phyloP scores from a whole-genome alignment of 2,329 filamentous ascomycete species.

The Stachybotrys chartarum region DNA sequence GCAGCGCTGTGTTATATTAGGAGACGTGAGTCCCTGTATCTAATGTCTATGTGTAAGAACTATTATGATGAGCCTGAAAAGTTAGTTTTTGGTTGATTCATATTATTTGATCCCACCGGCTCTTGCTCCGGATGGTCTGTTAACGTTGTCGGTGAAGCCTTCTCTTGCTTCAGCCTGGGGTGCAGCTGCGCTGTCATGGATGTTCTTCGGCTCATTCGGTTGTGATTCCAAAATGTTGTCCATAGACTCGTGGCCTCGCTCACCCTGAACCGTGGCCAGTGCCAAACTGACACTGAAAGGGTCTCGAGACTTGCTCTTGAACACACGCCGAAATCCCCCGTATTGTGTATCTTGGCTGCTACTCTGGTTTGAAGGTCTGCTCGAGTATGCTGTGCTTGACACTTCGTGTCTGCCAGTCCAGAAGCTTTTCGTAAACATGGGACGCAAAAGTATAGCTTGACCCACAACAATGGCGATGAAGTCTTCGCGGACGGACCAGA shows the following conservation, averaged over 20 bases:
- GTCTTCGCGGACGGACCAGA: conserved; percentile 30
- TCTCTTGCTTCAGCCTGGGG: no score
- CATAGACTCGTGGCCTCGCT: conserved; percentile 1
- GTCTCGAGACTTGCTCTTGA: conserved; percentile 4
- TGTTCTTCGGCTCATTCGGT: no score
- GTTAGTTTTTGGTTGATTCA: no score
- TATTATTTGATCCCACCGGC: no score
- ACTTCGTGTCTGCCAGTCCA: conserved; percentile 6
- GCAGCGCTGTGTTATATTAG: no score
- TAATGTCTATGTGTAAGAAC: no score
- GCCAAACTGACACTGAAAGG: conserved; percentile 8
- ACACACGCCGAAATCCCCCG: background rate
- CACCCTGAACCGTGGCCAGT: conserved; percentile 5
- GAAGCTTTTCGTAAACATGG: conserved; percentile 15
- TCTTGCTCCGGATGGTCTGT: no score
- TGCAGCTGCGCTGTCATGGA: no score
- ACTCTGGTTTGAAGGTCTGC: conserved; percentile 5
- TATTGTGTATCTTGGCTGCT: background rate
- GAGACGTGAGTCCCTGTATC: no score
- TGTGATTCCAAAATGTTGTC: conserved; percentile 1
- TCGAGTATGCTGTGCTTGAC: background rate
- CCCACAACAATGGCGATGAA: conserved; percentile 26
- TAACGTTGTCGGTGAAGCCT: no score
- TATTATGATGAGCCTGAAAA: no score
- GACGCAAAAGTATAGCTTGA: conserved; percentile 26